Base-by-base conservation (phyloP, 441 rosid genomes). In the Hura crepitans region DNA sequence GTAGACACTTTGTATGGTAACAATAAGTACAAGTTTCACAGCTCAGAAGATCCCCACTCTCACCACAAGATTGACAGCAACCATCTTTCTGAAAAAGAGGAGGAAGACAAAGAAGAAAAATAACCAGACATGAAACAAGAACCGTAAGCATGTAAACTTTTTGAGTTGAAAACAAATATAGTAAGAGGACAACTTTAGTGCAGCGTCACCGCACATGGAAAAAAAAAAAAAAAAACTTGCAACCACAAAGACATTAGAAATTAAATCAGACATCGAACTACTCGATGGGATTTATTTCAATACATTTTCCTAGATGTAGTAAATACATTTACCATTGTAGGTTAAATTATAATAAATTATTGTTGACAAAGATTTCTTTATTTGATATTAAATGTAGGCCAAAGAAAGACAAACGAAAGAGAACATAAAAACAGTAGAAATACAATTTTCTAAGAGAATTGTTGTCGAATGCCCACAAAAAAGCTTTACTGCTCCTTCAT, bases 61-160 rank as follows among this genome's bases (percentile, higher is more conserved):
- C 96, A 39, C 96, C 94, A 82, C 99, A 96, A 71, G 99, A 90
- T 81, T 93, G 99, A 64, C 99, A 96, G 17, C 87, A 83, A 68
- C 83, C 81, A 73, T 86, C 98, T 83, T 88, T 96, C 99, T 96
- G 84, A 51, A 43, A 71, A 75, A 67, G 54, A 70, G 66, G 18
- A 65, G 55, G 62, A 45, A 70, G 68, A n/a, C n/a, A 74, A 45
- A 46, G 35, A 53, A 72, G 15, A 58, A 4, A 63, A 45, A 17
- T n/a, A 70, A 31, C 23, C 33, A 45, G 42, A 64, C 25, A 20
- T 27, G 49, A 42, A 7, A 51, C 45, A 47, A 62, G 51, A 55
- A 58, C 6, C 45, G 20, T 37, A 10, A 14, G n/a, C n/a, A n/a
- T 30, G 59, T 25, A 22, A 53, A 76, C 53, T 11, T 27, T 66